These are phyloP conservation scores for Vitis rupestris DNA, from an alignment of 164 flowering plant genomes.

Conservation along the genomic window DNA sequence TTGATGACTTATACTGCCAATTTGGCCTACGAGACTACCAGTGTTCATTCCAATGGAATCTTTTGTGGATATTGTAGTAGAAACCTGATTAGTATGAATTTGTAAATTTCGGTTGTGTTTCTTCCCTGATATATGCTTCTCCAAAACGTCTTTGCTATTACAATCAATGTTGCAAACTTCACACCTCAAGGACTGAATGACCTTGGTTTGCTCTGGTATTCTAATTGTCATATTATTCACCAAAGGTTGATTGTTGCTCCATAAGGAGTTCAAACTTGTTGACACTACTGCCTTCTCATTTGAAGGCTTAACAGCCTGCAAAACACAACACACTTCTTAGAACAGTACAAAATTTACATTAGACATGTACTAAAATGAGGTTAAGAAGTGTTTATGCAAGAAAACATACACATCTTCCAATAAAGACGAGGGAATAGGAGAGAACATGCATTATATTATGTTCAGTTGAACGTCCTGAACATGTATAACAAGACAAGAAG, in stretches of 20 bases:
- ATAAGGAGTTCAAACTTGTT: constrained; percentile 1
- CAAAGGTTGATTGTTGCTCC: constrained; percentile 8
- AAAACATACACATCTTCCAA: no score
- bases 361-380: no score
- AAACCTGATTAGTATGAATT: not conserved
- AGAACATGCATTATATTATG: no score
- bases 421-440: no score
- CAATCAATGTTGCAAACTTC: constrained; percentile 27
- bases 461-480: no score
- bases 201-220: constrained; percentile 3
- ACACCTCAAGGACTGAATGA: constrained; percentile 15
- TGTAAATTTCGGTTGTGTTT: constrained; percentile 20
- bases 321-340: not conserved
- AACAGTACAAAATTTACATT: not conserved
- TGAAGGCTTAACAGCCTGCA: constrained; percentile 5
- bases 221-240: not conserved
- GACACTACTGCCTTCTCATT: constrained; percentile 6
- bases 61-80: not conserved
- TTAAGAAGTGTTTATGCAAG: no score
- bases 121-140: constrained; percentile 19
- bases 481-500: no score
- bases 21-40: constrained; percentile 1
- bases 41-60: not conserved
- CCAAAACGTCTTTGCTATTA: constrained; percentile 18
- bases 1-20: not conserved